Conservation (phyloP, 306 rosid species). For the Vigna reflexopilosa region DNA sequence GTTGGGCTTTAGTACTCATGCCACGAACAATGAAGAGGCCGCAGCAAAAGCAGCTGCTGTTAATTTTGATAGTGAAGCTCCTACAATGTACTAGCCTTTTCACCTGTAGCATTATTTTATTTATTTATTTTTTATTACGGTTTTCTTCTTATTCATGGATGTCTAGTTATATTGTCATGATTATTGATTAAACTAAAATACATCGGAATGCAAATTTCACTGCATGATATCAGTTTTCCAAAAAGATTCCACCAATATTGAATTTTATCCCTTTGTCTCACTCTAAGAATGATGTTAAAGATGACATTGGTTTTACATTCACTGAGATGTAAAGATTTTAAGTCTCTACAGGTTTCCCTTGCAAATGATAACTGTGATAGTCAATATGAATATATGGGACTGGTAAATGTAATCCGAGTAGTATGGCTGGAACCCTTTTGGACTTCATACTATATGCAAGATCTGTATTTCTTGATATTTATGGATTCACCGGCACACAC, state of each 20-base stretch:
- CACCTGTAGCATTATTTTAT: neutral
- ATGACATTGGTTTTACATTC: neutral
- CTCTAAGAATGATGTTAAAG: slow-evolving; percentile 19
- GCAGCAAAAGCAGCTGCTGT: slow-evolving; percentile 74
- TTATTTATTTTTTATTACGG: neutral
- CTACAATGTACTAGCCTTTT: slow-evolving; percentile 67
- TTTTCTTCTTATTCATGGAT: neutral
- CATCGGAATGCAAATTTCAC: neutral
- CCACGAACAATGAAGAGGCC: slow-evolving; percentile 65
- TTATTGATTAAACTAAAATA: slow-evolving; percentile 9
- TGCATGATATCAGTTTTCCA: neutral
- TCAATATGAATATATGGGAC: neutral
- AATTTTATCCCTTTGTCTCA: neutral
- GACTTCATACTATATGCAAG: neutral
- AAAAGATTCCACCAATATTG: neutral
- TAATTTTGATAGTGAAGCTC: slow-evolving; percentile 67
- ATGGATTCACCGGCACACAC: neutral
- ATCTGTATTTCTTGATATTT: neutral
- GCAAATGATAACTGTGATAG: neutral
- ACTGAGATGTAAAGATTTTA: slow-evolving; percentile 7
- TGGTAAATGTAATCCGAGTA: neutral
- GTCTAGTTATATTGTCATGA: neutral
- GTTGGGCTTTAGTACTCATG: slow-evolving; percentile 52
- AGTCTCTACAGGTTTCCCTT: slow-evolving; percentile 3
- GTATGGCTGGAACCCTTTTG: neutral